A percentile compares a stretch with the other conserved stretches of the same genome.
Conservation (phyloP, 2,329 filamentous ascomycete species). For the Acephala macrosclerotiorum region DNA sequence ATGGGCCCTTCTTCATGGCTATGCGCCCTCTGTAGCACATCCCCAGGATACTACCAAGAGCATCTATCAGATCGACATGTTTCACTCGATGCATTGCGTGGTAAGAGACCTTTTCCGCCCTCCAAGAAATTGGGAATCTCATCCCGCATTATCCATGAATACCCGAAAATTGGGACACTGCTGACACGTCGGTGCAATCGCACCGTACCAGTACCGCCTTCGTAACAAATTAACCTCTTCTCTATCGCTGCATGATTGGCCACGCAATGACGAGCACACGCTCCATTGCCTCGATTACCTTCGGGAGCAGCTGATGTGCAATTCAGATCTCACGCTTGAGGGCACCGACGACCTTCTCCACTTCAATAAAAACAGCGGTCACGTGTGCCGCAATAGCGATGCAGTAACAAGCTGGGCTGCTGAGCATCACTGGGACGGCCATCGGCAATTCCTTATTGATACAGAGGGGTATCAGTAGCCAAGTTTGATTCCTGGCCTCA, state of each 20-base stretch:
- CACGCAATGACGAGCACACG: background rate
- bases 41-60: background rate
- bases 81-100: background rate
- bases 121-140: no score
- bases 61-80: background rate
- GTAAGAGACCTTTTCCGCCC: background rate
- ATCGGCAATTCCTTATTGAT: background rate
- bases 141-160: no score
- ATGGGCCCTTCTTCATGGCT: background rate
- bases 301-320: background rate
- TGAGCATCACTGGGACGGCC: background rate
- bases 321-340: background rate
- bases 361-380: background rate
- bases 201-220: background rate
- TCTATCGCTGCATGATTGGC: background rate
- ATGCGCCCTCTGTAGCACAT: background rate
- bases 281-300: background rate
- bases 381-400: background rate
- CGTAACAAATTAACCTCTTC: background rate
- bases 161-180: no score
- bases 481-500: background rate
- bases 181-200: no score
- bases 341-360: background rate
- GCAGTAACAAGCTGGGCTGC: background rate
- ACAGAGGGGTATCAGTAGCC: background rate